Evolutionary conservation across 495 filamentous ascomycete genomes (phyloP).

Genomic region (Terfezia boudieri): DNA sequence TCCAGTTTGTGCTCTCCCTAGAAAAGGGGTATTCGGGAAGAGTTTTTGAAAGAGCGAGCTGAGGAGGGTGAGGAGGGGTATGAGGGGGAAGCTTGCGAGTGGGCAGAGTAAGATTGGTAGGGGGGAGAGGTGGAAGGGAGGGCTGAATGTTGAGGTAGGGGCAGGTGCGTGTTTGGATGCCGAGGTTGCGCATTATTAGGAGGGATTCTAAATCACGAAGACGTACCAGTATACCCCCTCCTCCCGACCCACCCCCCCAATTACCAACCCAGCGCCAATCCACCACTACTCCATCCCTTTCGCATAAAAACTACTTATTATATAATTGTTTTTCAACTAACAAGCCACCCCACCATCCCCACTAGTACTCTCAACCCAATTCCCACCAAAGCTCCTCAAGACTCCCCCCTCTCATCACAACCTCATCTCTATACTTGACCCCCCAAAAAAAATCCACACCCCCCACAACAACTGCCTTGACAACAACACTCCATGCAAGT

Average conservation of each 20-base stretch:
- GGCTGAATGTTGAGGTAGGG: not conserved
- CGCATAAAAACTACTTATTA: too few relatives aligned
- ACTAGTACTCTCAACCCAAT: not conserved
- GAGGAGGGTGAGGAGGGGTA: not conserved
- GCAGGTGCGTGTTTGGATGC: constrained; percentile 60
- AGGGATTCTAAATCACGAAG: constrained; percentile 37
- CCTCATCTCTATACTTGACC: not conserved
- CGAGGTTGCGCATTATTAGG: constrained; percentile 67
- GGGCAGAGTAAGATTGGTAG: not conserved
- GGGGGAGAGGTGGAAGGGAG: not conserved
- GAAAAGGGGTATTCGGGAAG: not conserved
- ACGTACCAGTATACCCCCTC: not conserved
- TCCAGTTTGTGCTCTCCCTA: not conserved
- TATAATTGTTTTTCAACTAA: too few relatives aligned
- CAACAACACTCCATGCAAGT: not conserved
- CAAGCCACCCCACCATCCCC: not conserved
- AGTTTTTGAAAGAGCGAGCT: not conserved
- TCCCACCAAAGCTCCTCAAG: not conserved
- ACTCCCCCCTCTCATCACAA: not conserved
- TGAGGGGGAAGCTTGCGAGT: constrained; percentile 9
- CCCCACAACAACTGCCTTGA: not conserved
- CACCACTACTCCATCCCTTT: not conserved
- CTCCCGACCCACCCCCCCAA: not conserved
- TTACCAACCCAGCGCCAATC: not conserved
- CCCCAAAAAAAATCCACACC: not conserved